phyloP scores from a whole-genome alignment of 495 filamentous ascomycete species.

The Eremomyces bilateralis region DNA sequence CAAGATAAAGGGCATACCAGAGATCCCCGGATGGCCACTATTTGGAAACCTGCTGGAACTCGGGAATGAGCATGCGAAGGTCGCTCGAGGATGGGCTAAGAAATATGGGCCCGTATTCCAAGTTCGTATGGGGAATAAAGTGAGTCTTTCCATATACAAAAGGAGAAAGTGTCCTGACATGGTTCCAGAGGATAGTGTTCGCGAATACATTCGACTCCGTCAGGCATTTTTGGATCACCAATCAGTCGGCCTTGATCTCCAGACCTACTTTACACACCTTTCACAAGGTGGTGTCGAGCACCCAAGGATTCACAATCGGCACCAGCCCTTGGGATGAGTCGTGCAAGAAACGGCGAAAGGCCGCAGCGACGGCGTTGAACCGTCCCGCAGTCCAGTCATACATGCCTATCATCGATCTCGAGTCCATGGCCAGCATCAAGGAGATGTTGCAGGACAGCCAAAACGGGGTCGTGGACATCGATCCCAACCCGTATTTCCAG shows the following conservation, averaged over 20 bases:
- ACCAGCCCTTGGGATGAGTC: constrained; percentile 56
- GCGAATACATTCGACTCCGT: constrained; percentile 50
- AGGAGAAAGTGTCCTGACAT: neutral
- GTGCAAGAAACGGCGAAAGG: constrained; percentile 48
- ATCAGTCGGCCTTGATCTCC: constrained; percentile 48
- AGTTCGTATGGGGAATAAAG: constrained; percentile 42
- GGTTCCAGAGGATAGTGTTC: constrained; percentile 35
- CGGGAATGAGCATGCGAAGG: constrained; percentile 31
- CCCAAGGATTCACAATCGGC: constrained; percentile 51
- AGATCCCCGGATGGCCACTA: constrained; percentile 38
- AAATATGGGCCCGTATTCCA: constrained; percentile 47
- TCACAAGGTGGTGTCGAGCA: constrained; percentile 45
- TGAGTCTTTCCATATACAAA: constrained; percentile 8
- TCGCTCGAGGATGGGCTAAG: constrained; percentile 32
- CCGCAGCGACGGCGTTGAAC: constrained; percentile 48
- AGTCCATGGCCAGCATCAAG: constrained; percentile 39
- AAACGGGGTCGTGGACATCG: constrained; percentile 32
- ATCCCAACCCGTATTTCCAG: constrained; percentile 41
- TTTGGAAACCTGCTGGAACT: constrained; percentile 42
- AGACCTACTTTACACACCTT: constrained; percentile 51
- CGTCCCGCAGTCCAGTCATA: constrained; percentile 39
- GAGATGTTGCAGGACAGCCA: constrained; percentile 36
- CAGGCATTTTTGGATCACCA: constrained; percentile 46
- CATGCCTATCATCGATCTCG: constrained; percentile 53
- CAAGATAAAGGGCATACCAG: constrained; percentile 41